Evolutionary conservation across 805 yeast species (phyloP).

Genomic region (Candida easanensis): DNA sequence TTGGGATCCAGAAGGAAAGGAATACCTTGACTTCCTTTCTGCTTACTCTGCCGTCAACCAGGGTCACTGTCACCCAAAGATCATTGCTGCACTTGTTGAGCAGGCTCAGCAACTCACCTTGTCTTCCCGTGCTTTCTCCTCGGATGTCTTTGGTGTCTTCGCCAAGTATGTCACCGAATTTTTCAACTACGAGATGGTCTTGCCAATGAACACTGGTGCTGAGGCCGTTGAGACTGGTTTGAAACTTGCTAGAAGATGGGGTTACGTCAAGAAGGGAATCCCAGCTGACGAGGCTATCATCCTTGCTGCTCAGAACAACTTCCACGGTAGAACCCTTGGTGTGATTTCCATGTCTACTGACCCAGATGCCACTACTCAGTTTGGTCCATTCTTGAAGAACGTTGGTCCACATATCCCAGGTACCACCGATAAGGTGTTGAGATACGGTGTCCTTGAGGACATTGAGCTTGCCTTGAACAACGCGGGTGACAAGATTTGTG

Average conservation of each 20-base stretch:
- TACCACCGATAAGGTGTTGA: conserved; percentile 52
- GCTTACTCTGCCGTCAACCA: conserved; percentile 98
- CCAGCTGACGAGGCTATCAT: conserved; percentile 82
- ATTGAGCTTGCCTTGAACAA: conserved; percentile 75
- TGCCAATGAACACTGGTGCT: conserved; percentile 99
- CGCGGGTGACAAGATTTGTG: conserved; percentile 89
- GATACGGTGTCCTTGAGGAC: conserved; percentile 86
- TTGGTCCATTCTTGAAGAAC: conserved; percentile 85
- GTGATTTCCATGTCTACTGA: conserved; percentile 96
- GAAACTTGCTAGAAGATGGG: conserved; percentile 97
- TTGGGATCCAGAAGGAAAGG: conserved; percentile 97
- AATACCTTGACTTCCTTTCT: conserved; percentile 86
- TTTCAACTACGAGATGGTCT: conserved; percentile 86
- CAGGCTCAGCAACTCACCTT: conserved; percentile 85
- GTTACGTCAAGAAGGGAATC: conserved; percentile 83
- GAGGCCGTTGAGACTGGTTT: conserved; percentile 97
- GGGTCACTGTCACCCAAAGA: conserved; percentile 97
- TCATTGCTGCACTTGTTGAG: conserved; percentile 76
- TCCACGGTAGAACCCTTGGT: conserved; percentile 96
- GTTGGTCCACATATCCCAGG: conserved; percentile 87
- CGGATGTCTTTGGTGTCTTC: conserved; percentile 80
- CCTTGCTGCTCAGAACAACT: conserved; percentile 82
- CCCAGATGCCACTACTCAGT: conserved; percentile 83
- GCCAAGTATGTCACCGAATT: conserved; percentile 87
- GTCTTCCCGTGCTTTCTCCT: conserved; percentile 89